These are phyloP conservation scores for Paradendryphiella salina DNA, from an alignment of 2,329 filamentous ascomycete species.

Conservation along the genomic window DNA sequence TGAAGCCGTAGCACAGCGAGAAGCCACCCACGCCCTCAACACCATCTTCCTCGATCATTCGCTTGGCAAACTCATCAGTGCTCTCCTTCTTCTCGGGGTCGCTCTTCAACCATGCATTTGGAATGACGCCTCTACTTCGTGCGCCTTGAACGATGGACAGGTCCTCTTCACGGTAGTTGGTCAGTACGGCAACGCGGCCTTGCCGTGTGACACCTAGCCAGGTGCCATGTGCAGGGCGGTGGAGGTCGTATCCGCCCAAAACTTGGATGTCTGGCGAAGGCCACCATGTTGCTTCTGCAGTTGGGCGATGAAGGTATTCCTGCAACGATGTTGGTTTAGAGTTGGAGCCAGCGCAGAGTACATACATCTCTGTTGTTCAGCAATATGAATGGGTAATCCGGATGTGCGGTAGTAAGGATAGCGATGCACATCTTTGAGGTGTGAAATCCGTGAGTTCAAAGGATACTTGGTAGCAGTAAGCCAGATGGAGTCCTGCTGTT, in stretches of 20 bases:
- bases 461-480: neutral
- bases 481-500: neutral
- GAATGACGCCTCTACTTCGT: constrained; percentile 62
- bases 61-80: constrained; percentile 57
- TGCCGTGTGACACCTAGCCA: constrained; percentile 66
- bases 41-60: constrained; percentile 59
- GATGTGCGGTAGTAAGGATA: constrained; percentile 54
- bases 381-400: constrained; percentile 55
- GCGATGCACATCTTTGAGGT: constrained; percentile 52
- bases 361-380: constrained; percentile 55
- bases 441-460: neutral
- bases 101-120: constrained; percentile 61
- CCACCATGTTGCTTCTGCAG: constrained; percentile 64
- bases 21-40: constrained; percentile 65
- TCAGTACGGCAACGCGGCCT: constrained; percentile 64
- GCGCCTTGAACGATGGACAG: constrained; percentile 49
- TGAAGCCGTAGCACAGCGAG: constrained; percentile 62
- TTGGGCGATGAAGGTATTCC: constrained; percentile 66
- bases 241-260: constrained; percentile 64
- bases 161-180: constrained; percentile 64
- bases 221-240: constrained; percentile 62
- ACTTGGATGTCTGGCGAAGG: constrained; percentile 58
- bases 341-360: neutral
- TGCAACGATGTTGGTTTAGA: constrained; percentile 29
- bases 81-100: constrained; percentile 40